Percentiles rank a stretch among this genome's conserved stretches.
Conservation (phyloP, 2,329 filamentous ascomycete genomes). For the Purpureocillium lavendulum region DNA sequence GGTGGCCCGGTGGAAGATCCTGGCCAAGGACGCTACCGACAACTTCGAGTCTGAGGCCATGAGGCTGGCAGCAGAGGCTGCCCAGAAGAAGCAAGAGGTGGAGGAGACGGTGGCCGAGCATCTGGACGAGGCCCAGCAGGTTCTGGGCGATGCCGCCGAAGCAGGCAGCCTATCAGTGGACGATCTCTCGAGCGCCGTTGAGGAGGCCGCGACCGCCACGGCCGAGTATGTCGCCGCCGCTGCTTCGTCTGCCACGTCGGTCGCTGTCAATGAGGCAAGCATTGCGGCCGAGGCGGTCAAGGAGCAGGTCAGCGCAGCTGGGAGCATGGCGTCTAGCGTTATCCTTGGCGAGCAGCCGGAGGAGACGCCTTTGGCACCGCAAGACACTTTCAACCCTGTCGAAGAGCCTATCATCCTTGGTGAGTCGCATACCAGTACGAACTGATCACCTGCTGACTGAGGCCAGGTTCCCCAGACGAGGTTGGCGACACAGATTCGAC, state of each 20-base stretch:
- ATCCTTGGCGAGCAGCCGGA: not conserved
- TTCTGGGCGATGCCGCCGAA: not conserved
- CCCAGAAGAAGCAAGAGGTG: constrained; percentile 19
- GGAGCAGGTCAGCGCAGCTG: not conserved
- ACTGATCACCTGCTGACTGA: not conserved
- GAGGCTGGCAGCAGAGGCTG: constrained; percentile 44
- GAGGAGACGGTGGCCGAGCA: constrained; percentile 9
- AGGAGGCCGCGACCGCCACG: constrained; percentile 9
- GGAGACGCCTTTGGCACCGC: too few relatives aligned
- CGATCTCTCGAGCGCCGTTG: not conserved
- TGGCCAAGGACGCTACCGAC: constrained; percentile 62
- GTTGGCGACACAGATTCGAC: not conserved
- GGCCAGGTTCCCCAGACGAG: not conserved
- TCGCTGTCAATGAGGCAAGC: constrained; percentile 4
- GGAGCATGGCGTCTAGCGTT: not conserved
- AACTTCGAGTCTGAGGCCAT: constrained; percentile 67
- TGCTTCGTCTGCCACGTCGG: constrained; percentile 6
- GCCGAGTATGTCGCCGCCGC: constrained; percentile 15
- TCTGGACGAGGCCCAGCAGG: constrained; percentile 10
- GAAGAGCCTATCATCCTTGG: not conserved
- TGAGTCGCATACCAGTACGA: not conserved
- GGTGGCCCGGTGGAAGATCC: constrained; percentile 76
- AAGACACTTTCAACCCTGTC: too few relatives aligned
- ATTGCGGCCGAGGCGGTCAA: not conserved
- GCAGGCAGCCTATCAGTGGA: not conserved